Base-by-base conservation (phyloP, 2,329 filamentous ascomycete species). In the Epichloe hybrida region DNA sequence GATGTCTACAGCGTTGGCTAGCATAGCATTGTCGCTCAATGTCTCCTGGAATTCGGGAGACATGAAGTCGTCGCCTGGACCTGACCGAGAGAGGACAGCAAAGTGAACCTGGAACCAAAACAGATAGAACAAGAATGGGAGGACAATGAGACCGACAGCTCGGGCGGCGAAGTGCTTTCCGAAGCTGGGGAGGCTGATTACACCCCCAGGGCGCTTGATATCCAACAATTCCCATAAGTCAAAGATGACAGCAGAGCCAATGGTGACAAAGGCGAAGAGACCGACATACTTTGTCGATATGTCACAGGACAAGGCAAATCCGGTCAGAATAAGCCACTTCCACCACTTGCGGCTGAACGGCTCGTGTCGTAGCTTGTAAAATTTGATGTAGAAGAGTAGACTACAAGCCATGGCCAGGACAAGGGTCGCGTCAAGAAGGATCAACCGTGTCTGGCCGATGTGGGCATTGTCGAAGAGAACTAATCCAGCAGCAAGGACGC, bases 61-160 rank as follows among this genome's bases (percentile, higher is more conserved):
- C 93, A 98, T 98, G 72, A 98, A 98, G 63, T 97, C 91, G 64
- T 98, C 93, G 50, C 93, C 93, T 43, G 93, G 91, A 37, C 93
- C 93, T 49, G 93, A 97, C 53, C 84, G 79, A 57, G 73, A 84
- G 55, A 98, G 77, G 60, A 98, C 88, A 43, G 88, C 77, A 67
- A 98, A 98, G 72, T 98, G 93, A 34, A 98, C 90, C 76, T 98
- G 93, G 83, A 98, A 98, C 93, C 93, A 98, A 77, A 98, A 97
- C 46, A 98, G 80, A 69, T 98, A 98, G 70, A 98, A 94, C 62
- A 97, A 75, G 75, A 98, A 96, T 13, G 93, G 93, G 58, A 97
- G 80, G 58, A 95, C 66, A 59, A 97, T 88, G 51, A 98, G 75
- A 13, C 86, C 90, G 56, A 94, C 73, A n/a, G 83, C 80, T 49